These are phyloP conservation scores for Russula olivacea DNA, from an alignment of 768 basidiomycete species.

Conservation along the genomic window DNA sequence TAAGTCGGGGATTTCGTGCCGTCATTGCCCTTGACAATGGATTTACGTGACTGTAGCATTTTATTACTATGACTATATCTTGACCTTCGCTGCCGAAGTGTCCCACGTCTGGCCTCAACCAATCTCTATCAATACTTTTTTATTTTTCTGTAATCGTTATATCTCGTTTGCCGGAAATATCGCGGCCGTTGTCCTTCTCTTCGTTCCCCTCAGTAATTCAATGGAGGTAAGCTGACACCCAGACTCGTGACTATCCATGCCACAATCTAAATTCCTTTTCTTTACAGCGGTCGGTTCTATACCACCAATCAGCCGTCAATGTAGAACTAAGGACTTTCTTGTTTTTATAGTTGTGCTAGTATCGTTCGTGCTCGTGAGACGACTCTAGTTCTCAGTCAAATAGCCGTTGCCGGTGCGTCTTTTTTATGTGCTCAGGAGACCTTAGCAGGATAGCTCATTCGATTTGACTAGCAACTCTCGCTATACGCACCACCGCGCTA, in stretches of 20 bases:
- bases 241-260: not conserved
- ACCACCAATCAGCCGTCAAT: not conserved
- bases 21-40: not conserved
- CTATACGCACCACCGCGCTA: slow-evolving; percentile 46
- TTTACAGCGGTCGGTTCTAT: slow-evolving; percentile 23
- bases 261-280: not conserved
- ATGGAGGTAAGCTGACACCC: slow-evolving; percentile 17
- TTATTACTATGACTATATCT: slow-evolving; percentile 31
- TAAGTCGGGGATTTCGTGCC: not conserved
- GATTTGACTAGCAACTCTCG: slow-evolving; percentile 36
- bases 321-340: not conserved
- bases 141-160: slow-evolving; percentile 50
- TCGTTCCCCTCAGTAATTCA: slow-evolving; percentile 16
- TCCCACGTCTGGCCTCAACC: slow-evolving; percentile 42
- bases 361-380: slow-evolving; percentile 38
- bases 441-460: not conserved
- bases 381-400: slow-evolving; percentile 38
- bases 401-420: slow-evolving; percentile 42
- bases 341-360: slow-evolving; percentile 35
- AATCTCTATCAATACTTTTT: slow-evolving; percentile 35
- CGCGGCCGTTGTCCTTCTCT: slow-evolving; percentile 24
- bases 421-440: not conserved
- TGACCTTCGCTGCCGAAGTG: slow-evolving; percentile 37
- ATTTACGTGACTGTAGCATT: slow-evolving; percentile 24
- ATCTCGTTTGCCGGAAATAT: slow-evolving; percentile 38